phyloP scores from a whole-genome alignment of 2,329 filamentous ascomycete genomes.

The Aureobasidium subglaciale region DNA sequence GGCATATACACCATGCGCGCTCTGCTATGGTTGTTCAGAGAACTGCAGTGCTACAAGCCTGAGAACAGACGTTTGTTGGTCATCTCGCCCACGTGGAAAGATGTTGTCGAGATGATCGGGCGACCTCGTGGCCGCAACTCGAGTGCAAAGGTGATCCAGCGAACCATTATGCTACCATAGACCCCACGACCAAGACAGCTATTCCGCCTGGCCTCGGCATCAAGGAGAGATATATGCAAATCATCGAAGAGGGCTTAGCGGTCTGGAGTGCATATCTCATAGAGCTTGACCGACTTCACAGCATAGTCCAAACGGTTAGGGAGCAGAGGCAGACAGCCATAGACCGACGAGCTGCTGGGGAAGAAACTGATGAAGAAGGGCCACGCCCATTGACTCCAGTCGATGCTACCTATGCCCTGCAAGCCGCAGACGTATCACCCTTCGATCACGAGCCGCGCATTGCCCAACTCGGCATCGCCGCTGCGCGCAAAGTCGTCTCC shows the following conservation, averaged over 20 bases:
- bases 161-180: neutral
- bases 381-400: too few species aligned
- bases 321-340: too few species aligned
- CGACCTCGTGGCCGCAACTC: too few species aligned
- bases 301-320: too few species aligned
- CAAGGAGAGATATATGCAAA: neutral
- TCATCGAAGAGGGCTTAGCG: neutral
- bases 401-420: too few species aligned
- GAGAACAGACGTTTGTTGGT: neutral
- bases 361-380: too few species aligned
- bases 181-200: neutral
- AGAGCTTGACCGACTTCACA: neutral
- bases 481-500: neutral
- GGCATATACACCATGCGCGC: neutral
- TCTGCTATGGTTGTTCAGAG: neutral
- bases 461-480: neutral
- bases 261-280: neutral
- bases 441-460: too few species aligned
- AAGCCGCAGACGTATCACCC: too few species aligned
- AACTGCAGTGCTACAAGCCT: neutral
- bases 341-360: too few species aligned
- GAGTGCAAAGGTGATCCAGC: neutral
- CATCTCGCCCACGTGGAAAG: neutral
- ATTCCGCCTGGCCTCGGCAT: neutral
- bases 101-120: neutral